Evolutionary conservation across 2,329 filamentous ascomycete species (phyloP), one percentile per base, ranked within the genome.

Genomic region (Pseudonectria foliicola): DNA sequence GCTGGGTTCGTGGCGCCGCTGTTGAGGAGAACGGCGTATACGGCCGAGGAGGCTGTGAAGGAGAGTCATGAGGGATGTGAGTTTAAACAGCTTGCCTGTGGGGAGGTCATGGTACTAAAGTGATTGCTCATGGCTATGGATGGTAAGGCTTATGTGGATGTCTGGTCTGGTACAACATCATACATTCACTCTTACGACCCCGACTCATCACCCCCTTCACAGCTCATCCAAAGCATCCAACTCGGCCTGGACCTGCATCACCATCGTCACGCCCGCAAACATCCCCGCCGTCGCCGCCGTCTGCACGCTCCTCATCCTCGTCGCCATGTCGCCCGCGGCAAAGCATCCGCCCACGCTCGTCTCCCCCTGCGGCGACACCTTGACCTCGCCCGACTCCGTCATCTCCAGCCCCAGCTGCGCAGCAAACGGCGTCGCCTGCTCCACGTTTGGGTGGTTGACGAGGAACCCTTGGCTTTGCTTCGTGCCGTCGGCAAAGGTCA

Each of bases 1-100:
- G 67, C 66, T 1, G 77, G 77, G 0, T 45, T 81, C 5, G 68
- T 82, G 8, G 67, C 72, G 58, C 56, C 60, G 41, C 65, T 79
- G 27, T 46, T 77, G 33, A 53, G 54, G 27, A 49, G 68, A 33
- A 68, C 63, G 34, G 42, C 49, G n/a, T 67, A 70, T 38, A 63
- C 56, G 2, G 43, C 75, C 10, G 51, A 56, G 4, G 64, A 70
- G 27, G 62, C 64, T 7, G 59, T 65, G 3, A 53, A 60, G 21
- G 50, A 59, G n/a, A 60, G 64, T 35, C 53, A 58, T 32, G 42
- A 49, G 4, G 56, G 61, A 2, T 66, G 68, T 33, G 57, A 58
- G 11, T 79, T 74, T 54, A 57, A 66, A 5, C 70, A 75, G 37
- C 50, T 80, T 33, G 63, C 56, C 3, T 79, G 76, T 42, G 76